Evolutionary conservation across 108 stramenopile species (phyloP).

Genomic region (Nannochloropsis gaditana): DNA sequence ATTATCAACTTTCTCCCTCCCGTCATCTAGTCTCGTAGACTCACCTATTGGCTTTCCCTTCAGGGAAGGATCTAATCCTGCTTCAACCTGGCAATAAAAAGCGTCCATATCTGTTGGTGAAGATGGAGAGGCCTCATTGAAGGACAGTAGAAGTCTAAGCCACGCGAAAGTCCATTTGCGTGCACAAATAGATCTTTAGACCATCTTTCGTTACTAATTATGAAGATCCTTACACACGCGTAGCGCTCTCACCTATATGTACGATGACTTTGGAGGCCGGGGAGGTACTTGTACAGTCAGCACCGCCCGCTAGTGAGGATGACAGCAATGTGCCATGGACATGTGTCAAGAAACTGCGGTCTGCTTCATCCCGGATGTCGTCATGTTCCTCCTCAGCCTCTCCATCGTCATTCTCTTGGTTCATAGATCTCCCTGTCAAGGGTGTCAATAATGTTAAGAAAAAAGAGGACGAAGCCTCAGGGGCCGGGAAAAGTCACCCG

Average conservation of each 20-base stretch:
- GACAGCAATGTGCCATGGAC: not conserved
- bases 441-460: too few species aligned
- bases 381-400: not conserved
- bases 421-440: not conserved
- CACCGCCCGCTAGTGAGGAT: not conserved
- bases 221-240: not conserved
- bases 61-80: not conserved
- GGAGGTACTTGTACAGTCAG: not conserved
- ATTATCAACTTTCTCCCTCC: not conserved
- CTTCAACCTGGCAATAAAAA: conserved; percentile 30
- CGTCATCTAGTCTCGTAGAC: not conserved
- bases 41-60: conserved; percentile 23
- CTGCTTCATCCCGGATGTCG: not conserved
- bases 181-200: too few species aligned
- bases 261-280: not conserved
- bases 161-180: too few species aligned
- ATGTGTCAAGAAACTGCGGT: not conserved
- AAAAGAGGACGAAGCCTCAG: too few species aligned
- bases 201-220: not conserved
- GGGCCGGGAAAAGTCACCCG: too few species aligned
- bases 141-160: too few species aligned
- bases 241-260: not conserved
- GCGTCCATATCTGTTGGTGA: conserved; percentile 21
- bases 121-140: too few species aligned
- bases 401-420: not conserved